Evolutionary conservation across 352 stramenopile species (phyloP), one percentile per base, ranked within the genome.

Genomic region (Pythium monospermum): DNA sequence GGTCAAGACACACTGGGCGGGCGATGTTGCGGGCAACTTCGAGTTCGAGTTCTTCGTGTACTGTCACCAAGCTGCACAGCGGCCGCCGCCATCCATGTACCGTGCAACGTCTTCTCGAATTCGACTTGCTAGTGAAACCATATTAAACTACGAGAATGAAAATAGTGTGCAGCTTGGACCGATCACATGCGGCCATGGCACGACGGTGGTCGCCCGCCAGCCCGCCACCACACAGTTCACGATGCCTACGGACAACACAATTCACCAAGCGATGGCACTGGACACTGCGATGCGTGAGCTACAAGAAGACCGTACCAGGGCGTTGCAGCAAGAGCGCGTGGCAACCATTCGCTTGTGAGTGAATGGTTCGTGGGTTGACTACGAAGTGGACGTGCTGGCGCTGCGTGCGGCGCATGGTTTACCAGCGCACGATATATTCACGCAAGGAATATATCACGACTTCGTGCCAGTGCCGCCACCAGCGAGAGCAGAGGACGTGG

Each of bases 371-470:
- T 46, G 39, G 39, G 21, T 31, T 21, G 3, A 4, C 4, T 4
- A 18, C 15, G 39, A 46, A 21, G 21, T 46, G 19, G 22, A 46
- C 21, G 39, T 46, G 4, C 3, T 4, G 21, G 15, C 6, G 6
- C 12, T 46, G 6, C 39, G 22, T 6, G 5, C 39, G 6, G 39
- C 39, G 19, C 19, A 19, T 8, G 21, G 39, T 4, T 16, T 46
- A 6, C 39, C 39, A 3, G 21, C 19, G 39, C 39, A 46, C 22
- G 39, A 46, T n/a, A 46, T 46, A 32, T 46, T 46, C 39, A 46
- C 39, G 18, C 19, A 46, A 8, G 39, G 39, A 46, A 46, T 46
- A 10, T 30, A 31, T 21, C 19, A 46, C 21, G 21, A n/a, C 39
- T 46, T 26, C 16, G n/a, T 23, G 16, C 38, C 19, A 23, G 38